Percentiles rank a stretch among this genome's conserved stretches.
Conservation (phyloP, 129 eudicot species). For the Gnaphalium uliginosum region DNA sequence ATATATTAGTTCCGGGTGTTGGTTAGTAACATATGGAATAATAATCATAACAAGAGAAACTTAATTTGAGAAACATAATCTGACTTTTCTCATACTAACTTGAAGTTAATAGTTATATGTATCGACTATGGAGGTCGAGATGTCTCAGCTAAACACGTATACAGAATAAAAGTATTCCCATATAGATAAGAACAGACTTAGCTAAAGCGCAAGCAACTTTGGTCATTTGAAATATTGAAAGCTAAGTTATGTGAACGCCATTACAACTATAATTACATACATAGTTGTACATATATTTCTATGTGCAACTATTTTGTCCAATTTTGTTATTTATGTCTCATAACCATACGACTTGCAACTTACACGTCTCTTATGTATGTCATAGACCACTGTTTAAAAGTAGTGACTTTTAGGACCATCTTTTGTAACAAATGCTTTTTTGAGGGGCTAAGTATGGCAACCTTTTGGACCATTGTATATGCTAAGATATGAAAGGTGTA, state of each 20-base stretch:
- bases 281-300: not conserved
- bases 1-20: too few species aligned
- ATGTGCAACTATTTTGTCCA: not conserved
- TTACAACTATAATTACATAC: not conserved
- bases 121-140: not conserved
- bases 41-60: too few species aligned
- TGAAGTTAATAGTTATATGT: not conserved
- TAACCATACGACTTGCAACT: not conserved
- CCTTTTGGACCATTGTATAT: slow-evolving; percentile 20
- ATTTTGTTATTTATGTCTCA: not conserved
- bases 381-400: not conserved
- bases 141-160: not conserved
- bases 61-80: not conserved
- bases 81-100: not conserved
- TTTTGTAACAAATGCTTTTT: not conserved
- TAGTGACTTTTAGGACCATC: slow-evolving; percentile 14
- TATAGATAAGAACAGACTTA: not conserved
- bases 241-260: not conserved
- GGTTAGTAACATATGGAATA: too few species aligned
- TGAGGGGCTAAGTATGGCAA: slow-evolving; percentile 9
- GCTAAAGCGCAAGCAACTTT: not conserved
- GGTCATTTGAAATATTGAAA: not conserved
- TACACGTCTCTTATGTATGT: slow-evolving; percentile 1
- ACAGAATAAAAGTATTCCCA: not conserved
- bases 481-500: slow-evolving; percentile 32